Base-by-base conservation (phyloP, 2,329 filamentous ascomycete genomes). In the Penicillium fuscoglaucum region DNA sequence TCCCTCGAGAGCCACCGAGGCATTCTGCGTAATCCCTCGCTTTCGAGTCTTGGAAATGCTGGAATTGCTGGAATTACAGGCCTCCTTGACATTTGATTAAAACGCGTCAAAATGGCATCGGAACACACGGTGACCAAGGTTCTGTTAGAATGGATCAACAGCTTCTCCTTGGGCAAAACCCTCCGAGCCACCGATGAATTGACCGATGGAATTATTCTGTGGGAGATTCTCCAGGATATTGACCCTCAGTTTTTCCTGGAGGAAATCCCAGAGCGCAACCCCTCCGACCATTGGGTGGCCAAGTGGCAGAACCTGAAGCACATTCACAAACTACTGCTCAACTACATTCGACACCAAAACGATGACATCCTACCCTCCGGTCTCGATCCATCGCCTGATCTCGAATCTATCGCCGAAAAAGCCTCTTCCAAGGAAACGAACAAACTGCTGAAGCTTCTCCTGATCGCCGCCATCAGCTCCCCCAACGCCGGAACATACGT, bases 401-500 rank as follows among this genome's bases (percentile, higher is more conserved):
- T 80, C 50, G 77, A 80, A 68, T 71, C 76, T 12, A 74, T 81
- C 57, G 78, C 78, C 15, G 77, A 79, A 60, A 74, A 76, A 52
- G 72, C 71, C 21, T 76, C 78, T 28, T 64, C 72, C 33, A 74
- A 75, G 57, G 77, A 80, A 63, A 75, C 74, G 46, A 74, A 78
- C 56, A 78, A 88, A 78, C 78, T 89, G 51, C 77, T 89, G 43
- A 84, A 85, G 58, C 79, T 89, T 55, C 81, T 89, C 69, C 78
- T 89, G 24, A 82, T 87, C 57, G 82, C 81, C n/a, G 84, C 84
- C 28, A 82, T 87, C 61, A 81, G 83, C 68, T 86, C 85, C 13
- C 81, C 84, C 28, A 82, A 84, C 54, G 73, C 76, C 17, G 81
- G 81, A 57, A 78, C 79, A 35, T 87, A 86, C 68, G 79, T 88